Base-by-base conservation (phyloP, 2,329 filamentous ascomycete genomes). In the Exophiala sp. region DNA sequence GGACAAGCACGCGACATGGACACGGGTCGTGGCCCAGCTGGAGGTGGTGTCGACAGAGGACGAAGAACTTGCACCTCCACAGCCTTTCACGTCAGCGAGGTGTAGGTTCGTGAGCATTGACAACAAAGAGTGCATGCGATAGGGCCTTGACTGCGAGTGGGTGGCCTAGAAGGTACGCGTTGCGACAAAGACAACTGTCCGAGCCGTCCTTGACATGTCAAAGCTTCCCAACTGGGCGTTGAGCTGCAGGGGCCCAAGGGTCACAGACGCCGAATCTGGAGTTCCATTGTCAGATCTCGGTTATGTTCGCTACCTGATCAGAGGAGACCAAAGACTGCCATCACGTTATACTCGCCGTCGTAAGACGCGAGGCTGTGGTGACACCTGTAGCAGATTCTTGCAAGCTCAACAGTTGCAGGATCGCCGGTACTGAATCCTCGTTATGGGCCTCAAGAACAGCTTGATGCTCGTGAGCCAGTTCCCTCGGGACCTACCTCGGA, bases 31-130 rank as follows among this genome's bases (percentile, higher is more conserved):
- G 8, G 37, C 5, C 3, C 23, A 14, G 19, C 4, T 13, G 14
- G 22, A 11, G 7, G 30, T 30, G 42, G 14, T 19, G 11, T 44
- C 42, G 14, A 16, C n/a, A 32, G 23, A 23, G 16, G 10, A 42
- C 4, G 23, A 39, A 11, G 3, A 37, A 3, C 43, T 18, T n/a
- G 18, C 18, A 13, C 21, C 44, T 16, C 46, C 39, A 43, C 46
- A 43, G 19, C 13, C 46, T 27, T 37, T 48, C 46, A 38, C 19
- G 46, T 48, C 46, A 48, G 7, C 27, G 14, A 29, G 5, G 22
- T 10, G 35, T 40, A 29, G 35, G 23, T 21, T 22, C 21, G 13
- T 22, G 22, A 24, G 38, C 38, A 23, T 13, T 23, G 38, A 23
- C 38, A 4, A 24, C 13, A 11, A 41, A 19, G 18, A 4, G 38